Evolutionary conservation across 495 filamentous ascomycete species (phyloP).

Genomic region (Xylaria longipes): DNA sequence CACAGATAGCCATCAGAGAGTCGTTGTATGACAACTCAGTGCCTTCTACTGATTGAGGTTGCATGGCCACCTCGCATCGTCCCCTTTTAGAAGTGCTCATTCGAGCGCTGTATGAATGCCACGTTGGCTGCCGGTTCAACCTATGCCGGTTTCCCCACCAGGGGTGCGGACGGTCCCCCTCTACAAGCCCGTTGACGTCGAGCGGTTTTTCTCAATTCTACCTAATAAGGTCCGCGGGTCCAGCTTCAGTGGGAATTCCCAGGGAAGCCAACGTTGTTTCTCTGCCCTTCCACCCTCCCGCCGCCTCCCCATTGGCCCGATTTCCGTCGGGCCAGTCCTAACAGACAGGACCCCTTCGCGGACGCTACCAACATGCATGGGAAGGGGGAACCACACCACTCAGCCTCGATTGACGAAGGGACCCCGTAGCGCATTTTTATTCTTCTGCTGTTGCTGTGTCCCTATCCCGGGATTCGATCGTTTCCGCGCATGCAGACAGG

Average conservation of each 20-base stretch:
- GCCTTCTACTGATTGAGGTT: slow-evolving; percentile 44
- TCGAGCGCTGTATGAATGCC: slow-evolving; percentile 44
- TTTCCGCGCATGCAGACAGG: slow-evolving; percentile 41
- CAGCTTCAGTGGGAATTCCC: slow-evolving; percentile 29
- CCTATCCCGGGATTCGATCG: slow-evolving; percentile 34
- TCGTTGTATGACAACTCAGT: slow-evolving; percentile 41
- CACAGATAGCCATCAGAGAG: slow-evolving; percentile 37
- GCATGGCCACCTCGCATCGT: slow-evolving; percentile 45
- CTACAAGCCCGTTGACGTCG: slow-evolving; percentile 36
- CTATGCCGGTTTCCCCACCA: slow-evolving; percentile 46
- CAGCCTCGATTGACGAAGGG: slow-evolving; percentile 38
- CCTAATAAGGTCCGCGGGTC: slow-evolving; percentile 30
- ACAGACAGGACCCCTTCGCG: slow-evolving; percentile 9
- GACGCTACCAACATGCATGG: slow-evolving; percentile 27
- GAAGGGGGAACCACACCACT: slow-evolving; percentile 32
- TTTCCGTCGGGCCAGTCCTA: slow-evolving; percentile 12
- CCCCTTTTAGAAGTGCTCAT: slow-evolving; percentile 39
- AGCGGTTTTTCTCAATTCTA: slow-evolving; percentile 34
- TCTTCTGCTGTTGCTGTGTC: neutral
- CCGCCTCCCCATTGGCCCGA: slow-evolving; percentile 29
- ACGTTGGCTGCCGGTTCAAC: slow-evolving; percentile 44
- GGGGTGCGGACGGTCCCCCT: slow-evolving; percentile 39
- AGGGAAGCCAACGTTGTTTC: slow-evolving; percentile 26
- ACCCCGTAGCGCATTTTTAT: slow-evolving; percentile 13
- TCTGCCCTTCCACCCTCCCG: slow-evolving; percentile 28